Percentiles rank a stretch among this genome's conserved stretches.
These are phyloP conservation scores for Sphenostylis stenocarpa DNA, from an alignment of 306 rosid genomes.

Conservation along the genomic window DNA sequence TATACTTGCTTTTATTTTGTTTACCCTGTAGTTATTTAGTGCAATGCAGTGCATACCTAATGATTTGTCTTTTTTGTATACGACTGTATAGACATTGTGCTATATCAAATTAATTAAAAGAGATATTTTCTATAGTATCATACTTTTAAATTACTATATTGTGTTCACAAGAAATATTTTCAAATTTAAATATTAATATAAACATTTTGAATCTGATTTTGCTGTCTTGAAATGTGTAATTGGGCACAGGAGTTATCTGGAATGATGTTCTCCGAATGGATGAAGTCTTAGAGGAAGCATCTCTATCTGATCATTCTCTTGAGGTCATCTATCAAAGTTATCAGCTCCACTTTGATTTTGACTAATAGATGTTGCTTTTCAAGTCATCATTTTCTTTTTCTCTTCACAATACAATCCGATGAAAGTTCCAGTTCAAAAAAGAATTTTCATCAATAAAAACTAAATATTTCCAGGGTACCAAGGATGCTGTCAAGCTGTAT, in stretches of 20 bases:
- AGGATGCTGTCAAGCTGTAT: conserved; percentile 48
- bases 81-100: not conserved
- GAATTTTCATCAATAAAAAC: not conserved
- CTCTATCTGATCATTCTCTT: conserved; percentile 50
- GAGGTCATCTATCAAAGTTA: conserved; percentile 50
- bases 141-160: conserved; percentile 8
- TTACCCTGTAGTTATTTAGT: not conserved
- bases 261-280: conserved; percentile 64
- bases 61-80: not conserved
- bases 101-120: not conserved
- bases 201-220: not conserved
- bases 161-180: not conserved
- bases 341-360: conserved; percentile 16
- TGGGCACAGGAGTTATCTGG: conserved; percentile 63
- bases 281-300: conserved; percentile 57
- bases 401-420: not conserved
- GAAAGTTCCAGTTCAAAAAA: conserved; percentile 13
- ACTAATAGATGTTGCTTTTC: not conserved
- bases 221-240: conserved; percentile 23
- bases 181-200: not conserved
- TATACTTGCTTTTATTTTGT: not conserved
- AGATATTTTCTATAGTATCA: not conserved
- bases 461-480: conserved; percentile 56
- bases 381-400: not conserved
- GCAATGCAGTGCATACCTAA: not conserved